Conservation (phyloP, 2,329 filamentous ascomycete species). For the Cytospora piceicola region DNA sequence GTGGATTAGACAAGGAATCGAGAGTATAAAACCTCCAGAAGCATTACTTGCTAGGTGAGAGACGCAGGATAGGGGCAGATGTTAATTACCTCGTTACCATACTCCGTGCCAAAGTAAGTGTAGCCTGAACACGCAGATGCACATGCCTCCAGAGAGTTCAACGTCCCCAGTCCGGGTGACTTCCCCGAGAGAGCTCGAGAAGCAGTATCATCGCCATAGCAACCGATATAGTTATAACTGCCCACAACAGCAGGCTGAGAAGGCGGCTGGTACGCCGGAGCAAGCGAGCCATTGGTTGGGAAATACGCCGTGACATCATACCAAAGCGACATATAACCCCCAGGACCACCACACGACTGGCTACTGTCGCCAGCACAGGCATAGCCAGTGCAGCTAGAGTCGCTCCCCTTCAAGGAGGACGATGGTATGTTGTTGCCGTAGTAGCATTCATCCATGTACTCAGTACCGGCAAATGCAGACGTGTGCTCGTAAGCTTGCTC, state of each 20-base stretch:
- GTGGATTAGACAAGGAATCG: neutral
- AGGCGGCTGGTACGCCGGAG: conserved; percentile 27
- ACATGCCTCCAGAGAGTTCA: conserved; percentile 35
- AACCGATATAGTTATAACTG: conserved; percentile 35
- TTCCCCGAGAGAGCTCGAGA: conserved; percentile 4
- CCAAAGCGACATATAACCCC: conserved; percentile 40
- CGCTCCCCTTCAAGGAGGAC: conserved; percentile 22
- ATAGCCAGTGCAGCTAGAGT: conserved; percentile 37
- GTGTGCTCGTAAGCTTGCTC: conserved; percentile 25
- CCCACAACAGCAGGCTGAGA: conserved; percentile 27
- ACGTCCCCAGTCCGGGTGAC: conserved; percentile 17
- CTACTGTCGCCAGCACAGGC: conserved; percentile 37
- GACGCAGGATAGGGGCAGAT: conserved; percentile 20
- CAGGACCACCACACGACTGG: conserved; percentile 40
- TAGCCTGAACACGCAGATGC: conserved; percentile 35
- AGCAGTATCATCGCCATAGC: conserved; percentile 34
- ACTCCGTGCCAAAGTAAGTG: conserved; percentile 37
- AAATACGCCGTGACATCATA: conserved; percentile 36
- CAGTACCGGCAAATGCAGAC: neutral
- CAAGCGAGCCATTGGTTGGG: conserved; percentile 15
- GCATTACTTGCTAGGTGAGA: neutral
- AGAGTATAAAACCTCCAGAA: neutral
- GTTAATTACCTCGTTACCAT: conserved; percentile 30
- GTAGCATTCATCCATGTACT: conserved; percentile 7
- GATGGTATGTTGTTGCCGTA: neutral